Percentiles rank a stretch among this genome's conserved stretches.
Evolutionary conservation across 1,284 basidiomycete genomes (phyloP).

Genomic region (Pulveroboletus sp.): DNA sequence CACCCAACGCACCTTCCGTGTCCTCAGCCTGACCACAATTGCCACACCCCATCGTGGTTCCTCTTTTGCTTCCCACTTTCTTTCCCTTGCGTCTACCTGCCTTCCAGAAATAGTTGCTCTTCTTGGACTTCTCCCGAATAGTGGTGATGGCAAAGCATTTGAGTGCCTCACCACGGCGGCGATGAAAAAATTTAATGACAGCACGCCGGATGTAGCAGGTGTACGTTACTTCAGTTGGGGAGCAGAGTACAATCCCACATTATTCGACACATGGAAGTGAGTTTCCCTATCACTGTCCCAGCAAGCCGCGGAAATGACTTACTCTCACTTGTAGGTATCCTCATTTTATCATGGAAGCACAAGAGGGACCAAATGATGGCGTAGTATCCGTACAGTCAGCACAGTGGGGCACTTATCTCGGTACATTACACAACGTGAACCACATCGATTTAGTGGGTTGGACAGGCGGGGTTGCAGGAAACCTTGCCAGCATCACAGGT

Average conservation of each 20-base stretch:
- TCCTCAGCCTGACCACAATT: constrained; percentile 89
- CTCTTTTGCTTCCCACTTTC: constrained; percentile 90
- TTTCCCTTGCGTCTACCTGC: constrained; percentile 71
- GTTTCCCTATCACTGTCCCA: constrained; percentile 13
- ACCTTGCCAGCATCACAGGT: constrained; percentile 54
- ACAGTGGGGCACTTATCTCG: constrained; percentile 85
- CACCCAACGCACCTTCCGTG: constrained; percentile 58
- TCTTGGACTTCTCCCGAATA: constrained; percentile 76
- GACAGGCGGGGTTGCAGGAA: constrained; percentile 64
- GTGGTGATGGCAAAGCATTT: constrained; percentile 87
- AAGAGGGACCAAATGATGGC: constrained; percentile 92
- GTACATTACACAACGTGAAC: constrained; percentile 86
- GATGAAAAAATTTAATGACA: constrained; percentile 87
- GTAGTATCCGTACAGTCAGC: constrained; percentile 82
- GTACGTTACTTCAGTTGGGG: constrained; percentile 94
- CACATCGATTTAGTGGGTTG: constrained; percentile 89
- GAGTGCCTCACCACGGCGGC: constrained; percentile 80
- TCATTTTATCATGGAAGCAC: constrained; percentile 79
- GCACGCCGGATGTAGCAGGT: constrained; percentile 71
- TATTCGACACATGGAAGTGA: constrained; percentile 85
- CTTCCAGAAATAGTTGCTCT: constrained; percentile 62
- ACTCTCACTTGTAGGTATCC: constrained; percentile 51
- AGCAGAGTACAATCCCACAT: constrained; percentile 80
- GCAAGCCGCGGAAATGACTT: neutral
- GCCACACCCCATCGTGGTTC: constrained; percentile 93